Base-by-base conservation (phyloP, 768 basidiomycete species). In the Hirschioporus abietinus region DNA sequence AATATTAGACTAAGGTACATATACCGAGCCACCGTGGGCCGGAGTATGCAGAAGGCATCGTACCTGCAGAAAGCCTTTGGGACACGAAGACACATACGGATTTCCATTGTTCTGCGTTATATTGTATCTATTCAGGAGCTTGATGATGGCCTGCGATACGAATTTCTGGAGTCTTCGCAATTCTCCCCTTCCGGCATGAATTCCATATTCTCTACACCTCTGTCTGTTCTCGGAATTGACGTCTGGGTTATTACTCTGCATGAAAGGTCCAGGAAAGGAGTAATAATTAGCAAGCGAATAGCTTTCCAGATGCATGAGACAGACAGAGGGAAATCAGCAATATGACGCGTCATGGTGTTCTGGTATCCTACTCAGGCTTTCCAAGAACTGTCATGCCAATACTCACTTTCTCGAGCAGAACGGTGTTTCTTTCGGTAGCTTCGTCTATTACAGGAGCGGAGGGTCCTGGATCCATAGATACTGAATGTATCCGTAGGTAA, bases 91-190 rank as follows among this genome's bases (percentile, higher is more conserved):
- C n/a, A 59, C 25, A 59, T 59, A 59, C 20, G 58, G 58, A 2
- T 26, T 59, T n/a, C 58, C 58, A 59, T 59, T 26, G 4, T 26
- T 59, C 25, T 59, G 58, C 4, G 58, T 59, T n/a, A 59, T 4
- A 9, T 26, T 26, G 25, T 26, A n/a, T 26, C 25, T 59, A n/a
- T n/a, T 59, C 58, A 59, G 25, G 58, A 59, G 58, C 58, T 26
- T 59, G 58, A 59, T 59, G 25, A 59, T n/a, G 25, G n/a, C 58
- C 25, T 59, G 58, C 4, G 58, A 59, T n/a, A 59, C 58, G 25
- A 59, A 59, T n/a, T 59, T n/a, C n/a, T 26, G 58, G 58, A n/a
- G 25, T 59, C n/a, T 26, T 7, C 25, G 58, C n/a, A 59, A 9
- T 59, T 26, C 58, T 4, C 9, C 58, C n/a, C 7, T n/a, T 59